phyloP scores from a whole-genome alignment of 192 early-diverging fungal genomes.

The Umbelopsis vinacea region DNA sequence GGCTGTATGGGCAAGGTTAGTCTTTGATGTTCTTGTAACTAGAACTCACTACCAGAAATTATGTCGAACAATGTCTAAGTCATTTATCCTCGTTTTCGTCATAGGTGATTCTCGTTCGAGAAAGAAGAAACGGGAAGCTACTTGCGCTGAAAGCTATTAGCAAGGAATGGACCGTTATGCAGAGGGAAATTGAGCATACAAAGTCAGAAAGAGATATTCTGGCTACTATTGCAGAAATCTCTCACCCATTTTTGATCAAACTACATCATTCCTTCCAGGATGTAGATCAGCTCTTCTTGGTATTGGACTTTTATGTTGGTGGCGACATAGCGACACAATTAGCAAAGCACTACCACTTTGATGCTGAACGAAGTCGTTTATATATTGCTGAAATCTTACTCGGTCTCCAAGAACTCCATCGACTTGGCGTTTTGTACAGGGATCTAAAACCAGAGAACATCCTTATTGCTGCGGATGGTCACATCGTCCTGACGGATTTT shows the following conservation, averaged over 20 bases:
- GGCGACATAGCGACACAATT: conserved; percentile 93
- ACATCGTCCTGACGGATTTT: conserved; percentile 92
- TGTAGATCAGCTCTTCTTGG: conserved; percentile 81
- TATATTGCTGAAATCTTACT: conserved; percentile 90
- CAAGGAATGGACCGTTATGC: conserved; percentile 70
- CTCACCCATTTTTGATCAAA: conserved; percentile 92
- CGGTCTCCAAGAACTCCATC: conserved; percentile 88
- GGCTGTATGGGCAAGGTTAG: conserved; percentile 66
- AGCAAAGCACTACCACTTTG: conserved; percentile 54
- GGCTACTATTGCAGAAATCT: conserved; percentile 62
- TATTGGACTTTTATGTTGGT: conserved; percentile 89
- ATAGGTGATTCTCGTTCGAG: conserved; percentile 56
- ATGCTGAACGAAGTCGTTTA: conserved; percentile 76
- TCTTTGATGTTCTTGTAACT: background rate
- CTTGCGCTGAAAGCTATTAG: conserved; percentile 60
- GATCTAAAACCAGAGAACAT: conserved; percentile 84
- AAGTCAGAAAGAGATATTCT: conserved; percentile 87
- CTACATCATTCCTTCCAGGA: conserved; percentile 92
- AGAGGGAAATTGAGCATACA: conserved; percentile 80
- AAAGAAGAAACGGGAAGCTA: conserved; percentile 46
- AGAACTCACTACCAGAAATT: background rate
- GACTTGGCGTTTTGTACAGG: conserved; percentile 86
- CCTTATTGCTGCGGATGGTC: conserved; percentile 76
- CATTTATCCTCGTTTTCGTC: background rate
- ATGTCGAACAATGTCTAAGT: background rate